Conservation (phyloP, 2,329 filamentous ascomycete genomes). For the Cryphonectria parasitica region DNA sequence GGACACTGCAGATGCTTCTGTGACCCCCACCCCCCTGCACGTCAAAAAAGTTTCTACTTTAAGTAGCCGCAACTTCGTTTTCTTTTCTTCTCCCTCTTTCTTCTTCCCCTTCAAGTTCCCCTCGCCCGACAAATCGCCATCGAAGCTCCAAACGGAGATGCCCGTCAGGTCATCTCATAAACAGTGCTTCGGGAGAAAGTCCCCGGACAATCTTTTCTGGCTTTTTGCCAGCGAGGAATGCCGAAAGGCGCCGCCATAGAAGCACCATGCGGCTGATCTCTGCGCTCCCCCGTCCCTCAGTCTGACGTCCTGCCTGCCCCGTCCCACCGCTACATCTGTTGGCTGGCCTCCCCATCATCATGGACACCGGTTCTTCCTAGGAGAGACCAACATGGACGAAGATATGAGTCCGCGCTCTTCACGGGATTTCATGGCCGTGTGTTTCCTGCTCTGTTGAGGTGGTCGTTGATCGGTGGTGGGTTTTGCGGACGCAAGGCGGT, state of each 20-base stretch:
- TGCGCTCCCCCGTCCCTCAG: constrained; percentile 57
- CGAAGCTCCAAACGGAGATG: constrained; percentile 93
- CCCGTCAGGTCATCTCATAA: constrained; percentile 42
- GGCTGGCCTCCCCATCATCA: constrained; percentile 30
- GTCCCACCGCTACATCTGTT: constrained; percentile 37
- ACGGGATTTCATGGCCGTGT: constrained; percentile 20
- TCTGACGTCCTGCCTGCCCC: constrained; percentile 38
- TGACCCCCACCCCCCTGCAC: constrained; percentile 21
- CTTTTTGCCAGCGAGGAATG: constrained; percentile 52
- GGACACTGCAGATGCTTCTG: not conserved
- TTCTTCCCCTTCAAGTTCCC: constrained; percentile 54
- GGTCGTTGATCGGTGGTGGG: constrained; percentile 45
- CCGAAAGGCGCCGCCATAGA: constrained; percentile 99
- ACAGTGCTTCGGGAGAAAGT: constrained; percentile 99
- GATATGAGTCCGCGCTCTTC: constrained; percentile 80
- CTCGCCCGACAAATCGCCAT: constrained; percentile 99
- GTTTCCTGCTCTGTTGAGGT: constrained; percentile 32
- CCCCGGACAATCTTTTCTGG: constrained; percentile 77
- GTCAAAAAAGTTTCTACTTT: constrained; percentile 27
- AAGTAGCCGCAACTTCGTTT: constrained; percentile 27
- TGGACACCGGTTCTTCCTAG: constrained; percentile 31
- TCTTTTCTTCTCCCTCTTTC: constrained; percentile 36
- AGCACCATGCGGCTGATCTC: constrained; percentile 88
- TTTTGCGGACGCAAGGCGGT: constrained; percentile 40
- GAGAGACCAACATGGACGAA: constrained; percentile 71